A percentile compares a stretch with the other conserved stretches of the same genome.
Evolutionary conservation across 1,284 basidiomycete species (phyloP).

Genomic region (Trichosporon asahii): DNA sequence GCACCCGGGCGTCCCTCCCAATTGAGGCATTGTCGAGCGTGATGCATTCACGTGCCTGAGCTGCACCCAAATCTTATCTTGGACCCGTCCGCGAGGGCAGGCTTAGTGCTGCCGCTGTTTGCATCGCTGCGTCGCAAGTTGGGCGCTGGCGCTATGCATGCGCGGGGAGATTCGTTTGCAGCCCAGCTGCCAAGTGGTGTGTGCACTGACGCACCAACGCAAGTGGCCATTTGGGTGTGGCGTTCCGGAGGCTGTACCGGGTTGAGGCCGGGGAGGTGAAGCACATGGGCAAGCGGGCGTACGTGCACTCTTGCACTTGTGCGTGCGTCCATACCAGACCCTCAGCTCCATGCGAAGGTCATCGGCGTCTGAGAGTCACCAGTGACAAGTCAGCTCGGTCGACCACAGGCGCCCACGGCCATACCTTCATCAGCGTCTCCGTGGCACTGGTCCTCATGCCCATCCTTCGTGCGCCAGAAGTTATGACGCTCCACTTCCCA

Average conservation of each 20-base stretch:
- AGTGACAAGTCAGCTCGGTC: neutral
- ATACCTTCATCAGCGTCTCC: neutral
- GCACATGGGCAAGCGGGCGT: neutral
- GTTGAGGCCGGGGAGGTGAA: neutral
- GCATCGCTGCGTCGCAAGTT: neutral
- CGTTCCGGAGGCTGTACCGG: constrained; percentile 1
- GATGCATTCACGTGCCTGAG: constrained; percentile 1
- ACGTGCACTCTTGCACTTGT: neutral
- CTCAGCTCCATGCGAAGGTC: too few species aligned
- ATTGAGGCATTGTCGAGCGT: neutral
- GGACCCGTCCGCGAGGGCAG: neutral
- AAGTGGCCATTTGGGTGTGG: neutral
- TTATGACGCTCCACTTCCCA: neutral
- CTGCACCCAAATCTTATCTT: constrained; percentile 2
- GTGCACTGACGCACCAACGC: neutral
- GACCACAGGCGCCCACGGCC: neutral
- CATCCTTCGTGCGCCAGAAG: too few species aligned
- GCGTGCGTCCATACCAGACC: neutral
- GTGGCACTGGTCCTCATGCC: neutral
- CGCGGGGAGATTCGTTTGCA: neutral
- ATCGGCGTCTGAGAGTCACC: too few species aligned
- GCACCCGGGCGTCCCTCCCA: neutral
- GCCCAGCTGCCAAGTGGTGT: neutral
- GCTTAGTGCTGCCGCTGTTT: neutral
- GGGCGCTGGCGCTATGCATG: neutral